These are phyloP conservation scores for Persicaria tinctoria DNA, from an alignment of 148 eudicot species.

Conservation along the genomic window DNA sequence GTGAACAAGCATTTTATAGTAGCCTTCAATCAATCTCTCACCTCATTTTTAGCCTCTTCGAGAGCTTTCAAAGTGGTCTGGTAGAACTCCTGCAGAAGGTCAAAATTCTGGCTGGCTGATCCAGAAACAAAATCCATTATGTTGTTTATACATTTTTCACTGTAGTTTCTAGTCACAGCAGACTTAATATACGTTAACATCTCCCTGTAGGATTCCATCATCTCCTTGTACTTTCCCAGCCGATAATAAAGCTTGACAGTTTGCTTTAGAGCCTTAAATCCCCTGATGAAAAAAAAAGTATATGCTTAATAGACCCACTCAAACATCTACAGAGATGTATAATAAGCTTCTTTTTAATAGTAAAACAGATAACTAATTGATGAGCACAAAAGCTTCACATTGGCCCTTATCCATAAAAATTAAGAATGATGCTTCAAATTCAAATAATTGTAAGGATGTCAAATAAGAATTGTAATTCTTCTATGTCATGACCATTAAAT, in stretches of 20 bases:
- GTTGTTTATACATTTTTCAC: constrained; percentile 96
- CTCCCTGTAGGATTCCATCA: constrained; percentile 96
- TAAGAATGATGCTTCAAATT: background rate
- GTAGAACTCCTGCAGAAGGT: constrained; percentile 86
- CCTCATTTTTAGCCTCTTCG: constrained; percentile 99
- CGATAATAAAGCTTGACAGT: constrained; percentile 83
- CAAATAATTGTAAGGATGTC: background rate
- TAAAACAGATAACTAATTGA: background rate
- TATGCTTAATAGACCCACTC: background rate
- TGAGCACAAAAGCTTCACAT: background rate
- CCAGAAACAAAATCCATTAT: constrained; percentile 99
- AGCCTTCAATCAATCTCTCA: constrained; percentile 16
- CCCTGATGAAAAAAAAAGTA: constrained; percentile 34
- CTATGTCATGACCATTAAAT: background rate
- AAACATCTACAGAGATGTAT: background rate
- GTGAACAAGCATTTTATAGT: too few relatives aligned
- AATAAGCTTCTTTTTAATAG: background rate
- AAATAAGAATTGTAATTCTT: background rate
- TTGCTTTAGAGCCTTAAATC: constrained; percentile 90
- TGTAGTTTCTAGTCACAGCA: constrained; percentile 92
- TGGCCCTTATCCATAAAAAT: background rate
- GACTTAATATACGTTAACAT: constrained; percentile 95
- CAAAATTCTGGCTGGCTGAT: constrained; percentile 90
- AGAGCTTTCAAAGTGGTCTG: constrained; percentile 90
- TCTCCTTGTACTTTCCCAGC: constrained; percentile 81